Percentiles rank a stretch among this genome's conserved stretches.
Evolutionary conservation across 768 basidiomycete species (phyloP).

Genomic region (Tricholoma terreum): DNA sequence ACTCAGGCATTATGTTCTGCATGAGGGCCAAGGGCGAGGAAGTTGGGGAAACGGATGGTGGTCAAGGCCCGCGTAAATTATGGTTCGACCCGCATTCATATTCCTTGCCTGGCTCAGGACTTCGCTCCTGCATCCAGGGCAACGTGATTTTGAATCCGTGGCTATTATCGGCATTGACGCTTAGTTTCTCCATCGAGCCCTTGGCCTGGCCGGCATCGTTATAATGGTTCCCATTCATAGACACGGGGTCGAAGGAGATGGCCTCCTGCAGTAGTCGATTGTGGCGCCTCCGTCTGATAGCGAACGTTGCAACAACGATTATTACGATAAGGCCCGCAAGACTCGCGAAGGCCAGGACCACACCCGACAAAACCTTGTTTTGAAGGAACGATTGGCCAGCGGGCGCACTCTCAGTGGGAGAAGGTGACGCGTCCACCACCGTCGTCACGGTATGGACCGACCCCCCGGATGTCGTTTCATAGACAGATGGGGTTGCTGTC

Average conservation of each 20-base stretch:
- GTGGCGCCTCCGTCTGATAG: constrained; percentile 47
- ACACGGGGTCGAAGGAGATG: constrained; percentile 48
- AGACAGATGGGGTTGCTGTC: constrained; percentile 12
- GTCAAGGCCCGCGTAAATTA: neutral
- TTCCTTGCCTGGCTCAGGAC: neutral
- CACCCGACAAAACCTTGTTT: constrained; percentile 62
- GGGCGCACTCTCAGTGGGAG: constrained; percentile 18
- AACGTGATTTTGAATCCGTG: neutral
- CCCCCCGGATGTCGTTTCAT: constrained; percentile 24
- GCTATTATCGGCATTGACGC: constrained; percentile 2
- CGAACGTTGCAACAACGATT: constrained; percentile 41
- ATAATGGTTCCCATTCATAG: constrained; percentile 20
- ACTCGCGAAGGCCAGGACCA: constrained; percentile 54
- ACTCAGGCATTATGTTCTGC: neutral
- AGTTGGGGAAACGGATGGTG: neutral
- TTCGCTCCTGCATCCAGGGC: neutral
- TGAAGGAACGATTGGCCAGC: constrained; percentile 47
- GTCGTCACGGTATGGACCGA: constrained; percentile 31
- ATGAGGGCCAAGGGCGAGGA: neutral
- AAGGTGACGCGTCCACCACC: constrained; percentile 24
- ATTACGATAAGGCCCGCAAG: constrained; percentile 45
- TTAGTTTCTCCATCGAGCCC: constrained; percentile 22
- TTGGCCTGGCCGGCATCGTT: constrained; percentile 22
- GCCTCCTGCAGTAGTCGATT: constrained; percentile 42
- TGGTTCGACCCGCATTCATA: neutral